A percentile compares a stretch with the other conserved stretches of the same genome.
Conservation (phyloP, 2,329 filamentous ascomycete species). For the Alternaria alternata region DNA sequence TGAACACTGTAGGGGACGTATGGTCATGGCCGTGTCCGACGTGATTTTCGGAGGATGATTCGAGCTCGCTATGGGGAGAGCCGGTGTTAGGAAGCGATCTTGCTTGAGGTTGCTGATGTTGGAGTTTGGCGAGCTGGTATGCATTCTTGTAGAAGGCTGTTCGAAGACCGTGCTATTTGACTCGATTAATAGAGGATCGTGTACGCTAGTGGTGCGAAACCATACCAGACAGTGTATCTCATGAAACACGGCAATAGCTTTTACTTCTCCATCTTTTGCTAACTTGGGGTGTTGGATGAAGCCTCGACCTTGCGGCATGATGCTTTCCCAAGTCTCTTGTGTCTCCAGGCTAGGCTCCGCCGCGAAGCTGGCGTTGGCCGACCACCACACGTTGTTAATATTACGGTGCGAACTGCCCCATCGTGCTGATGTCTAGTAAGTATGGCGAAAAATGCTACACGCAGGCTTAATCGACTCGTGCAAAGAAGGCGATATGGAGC, state of each 20-base stretch:
- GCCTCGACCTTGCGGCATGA: conserved; percentile 12
- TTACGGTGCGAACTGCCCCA: conserved; percentile 7
- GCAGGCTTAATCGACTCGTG: too few species aligned
- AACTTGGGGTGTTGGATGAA: conserved; percentile 8
- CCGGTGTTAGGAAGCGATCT: neutral
- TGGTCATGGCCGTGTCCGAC: neutral
- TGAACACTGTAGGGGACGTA: neutral
- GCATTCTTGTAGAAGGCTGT: conserved; percentile 5
- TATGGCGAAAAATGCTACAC: neutral
- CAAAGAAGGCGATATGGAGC: neutral
- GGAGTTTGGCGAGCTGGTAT: conserved; percentile 14
- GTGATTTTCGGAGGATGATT: neutral
- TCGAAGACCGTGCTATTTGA: conserved; percentile 10
- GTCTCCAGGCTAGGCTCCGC: conserved; percentile 52
- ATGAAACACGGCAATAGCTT: conserved; percentile 14
- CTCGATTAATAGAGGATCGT: neutral
- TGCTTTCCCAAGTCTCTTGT: conserved; percentile 1
- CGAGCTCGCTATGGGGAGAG: neutral
- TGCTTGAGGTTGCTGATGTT: neutral
- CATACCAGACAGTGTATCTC: conserved; percentile 19
- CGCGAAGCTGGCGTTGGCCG: conserved; percentile 57
- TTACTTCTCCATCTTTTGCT: neutral
- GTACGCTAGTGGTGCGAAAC: neutral
- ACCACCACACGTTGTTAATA: conserved; percentile 11
- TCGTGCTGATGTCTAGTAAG: conserved; percentile 4